phyloP scores from a whole-genome alignment of 257 asterid species.

The Buddleja alternifolia region DNA sequence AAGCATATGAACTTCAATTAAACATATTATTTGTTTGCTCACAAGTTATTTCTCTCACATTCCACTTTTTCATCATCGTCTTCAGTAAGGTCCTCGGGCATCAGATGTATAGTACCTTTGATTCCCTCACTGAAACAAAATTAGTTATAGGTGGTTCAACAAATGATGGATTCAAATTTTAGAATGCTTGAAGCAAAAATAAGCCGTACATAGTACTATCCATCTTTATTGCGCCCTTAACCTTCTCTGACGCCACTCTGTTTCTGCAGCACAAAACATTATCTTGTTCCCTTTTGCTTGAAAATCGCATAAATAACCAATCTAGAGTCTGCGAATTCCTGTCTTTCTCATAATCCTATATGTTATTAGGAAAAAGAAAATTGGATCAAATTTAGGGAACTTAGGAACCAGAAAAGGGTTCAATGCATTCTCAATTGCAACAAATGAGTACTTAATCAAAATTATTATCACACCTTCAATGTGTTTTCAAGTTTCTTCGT shows the following conservation, averaged over 20 bases:
- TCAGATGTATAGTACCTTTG: constrained; percentile 27
- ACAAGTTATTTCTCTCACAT: constrained; percentile 16
- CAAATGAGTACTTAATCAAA: too few relatives aligned
- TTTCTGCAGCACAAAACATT: background rate
- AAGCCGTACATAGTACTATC: too few relatives aligned
- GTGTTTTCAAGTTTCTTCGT: too few relatives aligned
- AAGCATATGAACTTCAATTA: too few relatives aligned
- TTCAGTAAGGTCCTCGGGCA: constrained; percentile 14
- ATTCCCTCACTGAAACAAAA: too few relatives aligned
- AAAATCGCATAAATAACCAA: constrained; percentile 25
- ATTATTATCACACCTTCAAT: too few relatives aligned
- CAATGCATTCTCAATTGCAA: too few relatives aligned
- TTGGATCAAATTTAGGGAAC: too few relatives aligned
- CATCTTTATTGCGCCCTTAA: constrained; percentile 24
- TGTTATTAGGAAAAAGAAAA: background rate
- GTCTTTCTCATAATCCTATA: constrained; percentile 30
- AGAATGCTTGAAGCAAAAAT: background rate
- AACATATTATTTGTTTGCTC: too few relatives aligned
- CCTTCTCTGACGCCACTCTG: constrained; percentile 15
- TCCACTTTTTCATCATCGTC: background rate
- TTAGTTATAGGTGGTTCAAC: too few relatives aligned
- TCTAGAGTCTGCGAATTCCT: constrained; percentile 33
- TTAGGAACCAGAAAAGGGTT: background rate
- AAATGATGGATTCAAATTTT: background rate
- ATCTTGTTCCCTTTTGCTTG: background rate